Evolutionary conservation across 2,329 filamentous ascomycete genomes (phyloP).

Genomic region (Xylaria hypoxylon): DNA sequence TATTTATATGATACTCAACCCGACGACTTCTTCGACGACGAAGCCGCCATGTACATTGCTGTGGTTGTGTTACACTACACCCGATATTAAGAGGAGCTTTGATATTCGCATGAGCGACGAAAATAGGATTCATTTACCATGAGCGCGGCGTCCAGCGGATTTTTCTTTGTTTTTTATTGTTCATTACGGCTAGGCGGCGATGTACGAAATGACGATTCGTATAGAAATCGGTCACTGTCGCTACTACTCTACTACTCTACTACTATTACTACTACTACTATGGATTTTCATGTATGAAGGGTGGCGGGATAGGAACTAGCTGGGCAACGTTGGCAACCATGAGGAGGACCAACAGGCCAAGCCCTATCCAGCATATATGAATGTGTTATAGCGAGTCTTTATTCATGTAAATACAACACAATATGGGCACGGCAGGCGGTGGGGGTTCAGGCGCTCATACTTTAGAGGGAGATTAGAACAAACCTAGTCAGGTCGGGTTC

Average conservation of each 20-base stretch:
- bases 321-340: not conserved
- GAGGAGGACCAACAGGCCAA: not conserved
- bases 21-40: conserved; percentile 15
- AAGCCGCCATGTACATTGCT: conserved; percentile 32
- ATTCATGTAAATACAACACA: conserved; percentile 23
- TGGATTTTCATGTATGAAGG: conserved; percentile 9
- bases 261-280: conserved; percentile 9
- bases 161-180: conserved; percentile 15
- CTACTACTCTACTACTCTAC: conserved; percentile 17
- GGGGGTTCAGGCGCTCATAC: not conserved
- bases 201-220: conserved; percentile 22
- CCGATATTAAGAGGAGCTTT: conserved; percentile 17
- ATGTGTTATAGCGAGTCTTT: conserved; percentile 9
- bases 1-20: conserved; percentile 43
- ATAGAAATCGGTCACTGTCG: conserved; percentile 8
- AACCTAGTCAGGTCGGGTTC: not conserved
- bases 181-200: conserved; percentile 18
- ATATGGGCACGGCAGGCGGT: conserved; percentile 1
- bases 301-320: not conserved
- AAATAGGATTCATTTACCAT: conserved; percentile 28
- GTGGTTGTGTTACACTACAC: conserved; percentile 18
- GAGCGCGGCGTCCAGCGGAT: conserved; percentile 37
- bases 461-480: not conserved
- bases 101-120: conserved; percentile 19
- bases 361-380: not conserved